Base-by-base conservation (phyloP, 2,329 filamentous ascomycete species). In the Curvularia eragrostidis region DNA sequence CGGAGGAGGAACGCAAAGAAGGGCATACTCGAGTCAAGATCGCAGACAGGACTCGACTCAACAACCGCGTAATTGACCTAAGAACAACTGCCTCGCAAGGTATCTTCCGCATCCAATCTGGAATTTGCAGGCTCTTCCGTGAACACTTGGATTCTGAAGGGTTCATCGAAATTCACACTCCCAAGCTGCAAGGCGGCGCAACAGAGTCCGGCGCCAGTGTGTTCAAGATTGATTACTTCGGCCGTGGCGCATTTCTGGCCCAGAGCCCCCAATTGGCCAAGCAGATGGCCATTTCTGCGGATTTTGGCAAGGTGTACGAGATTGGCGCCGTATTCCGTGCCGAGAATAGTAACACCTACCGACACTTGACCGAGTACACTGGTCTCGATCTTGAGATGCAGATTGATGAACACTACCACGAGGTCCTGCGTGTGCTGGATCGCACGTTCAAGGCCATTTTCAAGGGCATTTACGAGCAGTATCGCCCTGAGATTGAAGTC, bases 301-400 rank as follows among this genome's bases (percentile, higher is more conserved):
- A 97, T 74, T 95, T 97, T 73, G 89, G 89, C 56, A 87, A 89
- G 49, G 93, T 97, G 6, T 97, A 94, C 70, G 93, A 97, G 74
- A 89, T 95, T 63, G 91, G 91, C 15, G 88, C 91, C 2, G 93
- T 97, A 6, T 97, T 97, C 83, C 88, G 93, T 66, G 93, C 93
- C 0, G 93, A 97, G 75, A 96, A 97, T 80, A 96, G 91, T 72
- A 97, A 97, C 77, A 97, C 93, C 0, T 93, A 97, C 71, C 88
- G 93, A 36, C 93, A 97, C 75, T 82, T 97, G 82, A 97, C 93
- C 0, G 93, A 97, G 75, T 97, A 96, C 75, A 97, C 93, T 4
- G 93, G 93, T 54, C 82, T 97, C 28, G 93, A 97, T 83, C 77
- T 97, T 18, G 93, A 97, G 73, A 97, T 97, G 94, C 85, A 89